These are phyloP conservation scores for Aschersonia sp. DNA, from an alignment of 2,329 filamentous ascomycete species.

Conservation along the genomic window DNA sequence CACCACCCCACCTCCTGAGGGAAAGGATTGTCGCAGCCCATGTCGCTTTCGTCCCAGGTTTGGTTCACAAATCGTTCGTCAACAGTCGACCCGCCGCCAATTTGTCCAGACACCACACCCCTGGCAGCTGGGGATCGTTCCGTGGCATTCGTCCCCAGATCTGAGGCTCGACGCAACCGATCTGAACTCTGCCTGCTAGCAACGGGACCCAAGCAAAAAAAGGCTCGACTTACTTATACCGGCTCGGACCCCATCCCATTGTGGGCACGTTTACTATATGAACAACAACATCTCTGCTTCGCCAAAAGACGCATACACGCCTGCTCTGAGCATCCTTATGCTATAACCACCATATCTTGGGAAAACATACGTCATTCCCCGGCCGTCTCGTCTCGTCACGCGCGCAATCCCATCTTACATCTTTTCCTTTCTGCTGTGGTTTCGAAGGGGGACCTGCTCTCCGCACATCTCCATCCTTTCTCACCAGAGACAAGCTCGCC, in stretches of 20 bases:
- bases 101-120: constrained; percentile 5
- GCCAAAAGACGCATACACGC: not conserved
- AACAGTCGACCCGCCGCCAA: constrained; percentile 7
- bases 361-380: no score
- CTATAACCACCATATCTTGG: not conserved
- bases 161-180: constrained; percentile 7
- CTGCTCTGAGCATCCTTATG: not conserved
- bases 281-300: constrained; percentile 5
- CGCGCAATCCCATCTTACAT: no score
- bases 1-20: constrained; percentile 3
- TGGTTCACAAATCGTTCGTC: constrained; percentile 3
- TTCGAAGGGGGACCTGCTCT: no score
- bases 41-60: constrained; percentile 5
- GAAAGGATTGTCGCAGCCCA: constrained; percentile 2
- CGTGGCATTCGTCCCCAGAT: constrained; percentile 8
- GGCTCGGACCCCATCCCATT: constrained; percentile 4
- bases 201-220: constrained; percentile 1
- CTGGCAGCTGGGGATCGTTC: constrained; percentile 2
- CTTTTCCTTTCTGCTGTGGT: no score
- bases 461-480: not conserved
- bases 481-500: not conserved
- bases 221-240: constrained; percentile 8
- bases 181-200: constrained; percentile 1
- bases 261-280: constrained; percentile 3
- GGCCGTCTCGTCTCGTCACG: no score